phyloP scores from a whole-genome alignment of 495 filamentous ascomycete species.

The Astrothelium macrocarpum region DNA sequence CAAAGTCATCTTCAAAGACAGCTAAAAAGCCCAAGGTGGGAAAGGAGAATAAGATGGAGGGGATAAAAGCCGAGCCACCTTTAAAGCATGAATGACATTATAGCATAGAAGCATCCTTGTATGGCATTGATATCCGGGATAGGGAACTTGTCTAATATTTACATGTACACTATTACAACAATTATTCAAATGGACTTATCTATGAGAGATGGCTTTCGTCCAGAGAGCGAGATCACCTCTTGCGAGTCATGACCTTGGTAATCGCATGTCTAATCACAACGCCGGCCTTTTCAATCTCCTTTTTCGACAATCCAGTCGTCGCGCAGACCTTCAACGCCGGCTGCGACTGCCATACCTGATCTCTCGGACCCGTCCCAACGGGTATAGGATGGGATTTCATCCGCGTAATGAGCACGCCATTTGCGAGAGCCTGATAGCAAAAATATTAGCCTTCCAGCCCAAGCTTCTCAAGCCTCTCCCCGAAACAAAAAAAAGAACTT shows the following conservation, averaged over 20 bases:
- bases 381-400: slow-evolving; percentile 66
- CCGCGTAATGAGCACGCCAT: slow-evolving; percentile 79
- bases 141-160: not conserved
- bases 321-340: slow-evolving; percentile 87
- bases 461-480: not conserved
- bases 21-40: slow-evolving; percentile 8
- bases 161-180: not conserved
- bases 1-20: not conserved
- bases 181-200: not conserved
- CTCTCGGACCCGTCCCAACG: slow-evolving; percentile 49
- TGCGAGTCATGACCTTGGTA: slow-evolving; percentile 67
- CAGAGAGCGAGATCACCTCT: slow-evolving; percentile 31
- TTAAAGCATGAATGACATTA: not conserved
- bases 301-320: slow-evolving; percentile 75
- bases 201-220: not conserved
- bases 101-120: not conserved
- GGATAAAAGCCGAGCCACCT: not conserved
- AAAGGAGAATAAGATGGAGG: slow-evolving; percentile 3
- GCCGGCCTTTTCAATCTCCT: slow-evolving; percentile 90
- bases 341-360: slow-evolving; percentile 50
- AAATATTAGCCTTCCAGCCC: not conserved
- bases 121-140: too few relatives aligned
- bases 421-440: slow-evolving; percentile 53
- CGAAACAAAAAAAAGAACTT: not conserved
- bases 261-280: slow-evolving; percentile 82